A percentile compares a stretch with the other conserved stretches of the same genome.
phyloP scores from a whole-genome alignment of 345 rosid species.

The Citrus mangshanensis region DNA sequence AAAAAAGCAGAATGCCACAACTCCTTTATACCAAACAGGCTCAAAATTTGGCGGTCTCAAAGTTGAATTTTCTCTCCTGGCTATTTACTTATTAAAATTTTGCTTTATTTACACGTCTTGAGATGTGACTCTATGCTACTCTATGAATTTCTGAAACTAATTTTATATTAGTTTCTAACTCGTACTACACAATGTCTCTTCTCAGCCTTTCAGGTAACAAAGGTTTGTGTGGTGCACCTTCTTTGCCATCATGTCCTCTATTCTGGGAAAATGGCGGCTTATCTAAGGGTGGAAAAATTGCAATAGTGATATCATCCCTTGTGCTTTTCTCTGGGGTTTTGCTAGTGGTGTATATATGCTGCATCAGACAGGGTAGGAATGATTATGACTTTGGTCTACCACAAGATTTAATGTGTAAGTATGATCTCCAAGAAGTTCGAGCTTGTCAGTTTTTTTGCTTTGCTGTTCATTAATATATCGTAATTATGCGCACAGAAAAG shows the following conservation, averaged over 20 bases:
- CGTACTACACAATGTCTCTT: not conserved
- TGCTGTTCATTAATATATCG: not conserved
- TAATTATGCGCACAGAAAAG: not conserved
- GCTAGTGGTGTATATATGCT: slow-evolving; percentile 49
- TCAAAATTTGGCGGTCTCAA: not conserved
- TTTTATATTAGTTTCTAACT: not conserved
- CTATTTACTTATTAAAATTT: not conserved
- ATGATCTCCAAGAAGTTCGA: not conserved
- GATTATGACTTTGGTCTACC: slow-evolving; percentile 92
- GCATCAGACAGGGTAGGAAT: slow-evolving; percentile 61
- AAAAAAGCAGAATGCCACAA: no score
- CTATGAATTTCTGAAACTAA: not conserved
- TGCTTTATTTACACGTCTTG: not conserved
- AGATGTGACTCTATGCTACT: not conserved
- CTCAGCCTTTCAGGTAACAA: slow-evolving; percentile 92
- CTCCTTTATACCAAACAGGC: no score
- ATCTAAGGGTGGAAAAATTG: slow-evolving; percentile 80
- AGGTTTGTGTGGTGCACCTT: slow-evolving; percentile 83
- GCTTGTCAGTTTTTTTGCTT: not conserved
- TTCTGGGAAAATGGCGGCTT: slow-evolving; percentile 86
- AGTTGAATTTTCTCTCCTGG: not conserved
- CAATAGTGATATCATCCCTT: slow-evolving; percentile 56
- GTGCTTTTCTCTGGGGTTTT: slow-evolving; percentile 39
- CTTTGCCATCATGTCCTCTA: slow-evolving; percentile 69
- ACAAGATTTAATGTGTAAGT: slow-evolving; percentile 91